Evolutionary conservation across 768 basidiomycete species (phyloP).

Genomic region (Sistotremastrum niveocremeum): DNA sequence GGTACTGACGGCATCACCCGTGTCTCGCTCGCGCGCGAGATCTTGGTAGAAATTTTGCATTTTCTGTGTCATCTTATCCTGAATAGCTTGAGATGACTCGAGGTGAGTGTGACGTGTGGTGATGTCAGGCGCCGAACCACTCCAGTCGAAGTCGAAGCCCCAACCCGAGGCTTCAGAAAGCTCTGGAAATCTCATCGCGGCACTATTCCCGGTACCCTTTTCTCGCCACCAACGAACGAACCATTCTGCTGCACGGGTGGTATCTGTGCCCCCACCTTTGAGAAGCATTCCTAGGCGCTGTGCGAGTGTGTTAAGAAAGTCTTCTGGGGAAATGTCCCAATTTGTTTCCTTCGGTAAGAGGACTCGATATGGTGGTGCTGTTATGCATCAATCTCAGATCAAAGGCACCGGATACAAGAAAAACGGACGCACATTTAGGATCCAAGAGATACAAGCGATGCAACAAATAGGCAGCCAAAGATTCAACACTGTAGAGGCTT

Average conservation of each 20-base stretch:
- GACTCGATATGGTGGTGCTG: slow-evolving; percentile 58
- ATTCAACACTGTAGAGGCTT: slow-evolving; percentile 74
- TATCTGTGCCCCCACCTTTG: slow-evolving; percentile 62
- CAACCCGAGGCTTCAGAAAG: slow-evolving; percentile 21
- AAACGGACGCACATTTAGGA: slow-evolving; percentile 41
- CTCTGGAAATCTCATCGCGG: slow-evolving; percentile 4
- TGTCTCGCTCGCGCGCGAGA: slow-evolving; percentile 34
- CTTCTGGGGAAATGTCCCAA: slow-evolving; percentile 46
- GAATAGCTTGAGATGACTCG: slow-evolving; percentile 25
- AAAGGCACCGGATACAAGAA: no score
- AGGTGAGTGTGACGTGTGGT: slow-evolving; percentile 9
- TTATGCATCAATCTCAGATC: background rate
- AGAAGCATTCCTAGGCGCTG: slow-evolving; percentile 69
- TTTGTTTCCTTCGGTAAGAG: slow-evolving; percentile 40
- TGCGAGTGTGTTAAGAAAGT: slow-evolving; percentile 60
- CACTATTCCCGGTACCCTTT: slow-evolving; percentile 30
- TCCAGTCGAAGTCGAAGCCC: slow-evolving; percentile 81
- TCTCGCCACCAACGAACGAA: slow-evolving; percentile 85
- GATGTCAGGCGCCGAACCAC: slow-evolving; percentile 16
- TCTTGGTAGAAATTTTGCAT: slow-evolving; percentile 40
- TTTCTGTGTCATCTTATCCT: slow-evolving; percentile 57
- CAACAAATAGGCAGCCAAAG: slow-evolving; percentile 74
- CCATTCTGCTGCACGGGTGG: slow-evolving; percentile 58
- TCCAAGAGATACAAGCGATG: slow-evolving; percentile 74
- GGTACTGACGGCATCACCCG: slow-evolving; percentile 45